These are phyloP conservation scores for Solanum habrochaites DNA, from an alignment of 257 asterid genomes.

Conservation along the genomic window DNA sequence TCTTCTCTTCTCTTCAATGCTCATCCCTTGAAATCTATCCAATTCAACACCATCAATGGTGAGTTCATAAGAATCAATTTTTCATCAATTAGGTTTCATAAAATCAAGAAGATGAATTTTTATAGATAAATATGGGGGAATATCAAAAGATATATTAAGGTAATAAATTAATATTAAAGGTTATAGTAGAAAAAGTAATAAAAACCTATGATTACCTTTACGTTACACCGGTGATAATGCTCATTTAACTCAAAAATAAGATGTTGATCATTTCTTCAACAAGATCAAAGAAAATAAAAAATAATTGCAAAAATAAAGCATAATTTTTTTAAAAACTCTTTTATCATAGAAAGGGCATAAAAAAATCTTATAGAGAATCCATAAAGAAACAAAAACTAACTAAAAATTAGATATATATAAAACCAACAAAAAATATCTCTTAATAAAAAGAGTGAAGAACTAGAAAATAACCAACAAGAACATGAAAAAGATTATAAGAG, in stretches of 20 bases:
- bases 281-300: background rate
- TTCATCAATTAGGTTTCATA: too few relatives aligned
- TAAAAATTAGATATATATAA: background rate
- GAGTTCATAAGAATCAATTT: too few relatives aligned
- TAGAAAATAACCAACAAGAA: background rate
- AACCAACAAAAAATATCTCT: too few relatives aligned
- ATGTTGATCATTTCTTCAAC: background rate
- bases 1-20: too few relatives aligned
- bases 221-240: background rate
- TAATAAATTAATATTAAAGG: too few relatives aligned
- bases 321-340: background rate
- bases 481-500: background rate
- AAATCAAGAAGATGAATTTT: too few relatives aligned
- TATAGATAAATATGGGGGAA: too few relatives aligned
- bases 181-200: too few relatives aligned
- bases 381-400: background rate
- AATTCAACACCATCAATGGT: too few relatives aligned
- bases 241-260: background rate
- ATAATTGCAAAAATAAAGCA: background rate
- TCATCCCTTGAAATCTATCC: too few relatives aligned
- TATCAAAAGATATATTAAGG: too few relatives aligned
- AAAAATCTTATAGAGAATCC: background rate
- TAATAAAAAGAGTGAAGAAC: background rate
- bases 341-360: background rate
- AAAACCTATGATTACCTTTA: too few relatives aligned